These are phyloP conservation scores for Nicotiana attenuata DNA, from an alignment of 257 asterid genomes.

Conservation along the genomic window DNA sequence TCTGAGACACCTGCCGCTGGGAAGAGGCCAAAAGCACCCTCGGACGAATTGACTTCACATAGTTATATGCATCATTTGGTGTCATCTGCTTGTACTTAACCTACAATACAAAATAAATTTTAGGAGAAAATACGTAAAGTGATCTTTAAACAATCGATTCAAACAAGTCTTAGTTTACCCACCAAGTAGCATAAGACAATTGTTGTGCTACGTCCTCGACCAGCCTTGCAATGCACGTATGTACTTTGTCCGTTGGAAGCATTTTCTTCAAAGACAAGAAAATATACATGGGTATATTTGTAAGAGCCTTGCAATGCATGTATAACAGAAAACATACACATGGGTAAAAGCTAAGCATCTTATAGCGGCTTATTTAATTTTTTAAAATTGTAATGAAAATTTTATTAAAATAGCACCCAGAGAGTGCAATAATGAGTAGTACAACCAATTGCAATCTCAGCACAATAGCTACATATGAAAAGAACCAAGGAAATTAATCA, in stretches of 20 bases:
- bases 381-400: too few species aligned
- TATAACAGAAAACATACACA: background rate
- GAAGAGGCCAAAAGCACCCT: constrained; percentile 55
- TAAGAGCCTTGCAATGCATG: too few species aligned
- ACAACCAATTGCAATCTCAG: too few species aligned
- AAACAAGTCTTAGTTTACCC: constrained; percentile 3
- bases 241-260: constrained; percentile 33
- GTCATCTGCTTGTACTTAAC: constrained; percentile 54
- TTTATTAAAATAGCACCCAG: too few species aligned
- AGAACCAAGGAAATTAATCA: too few species aligned
- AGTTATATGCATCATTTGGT: constrained; percentile 54
- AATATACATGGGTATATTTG: background rate
- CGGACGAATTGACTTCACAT: constrained; percentile 63
- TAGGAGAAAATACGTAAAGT: background rate
- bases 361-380: too few species aligned
- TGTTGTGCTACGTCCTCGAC: constrained; percentile 52
- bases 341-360: background rate
- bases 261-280: constrained; percentile 22
- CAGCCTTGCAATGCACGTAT: constrained; percentile 51
- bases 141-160: constrained; percentile 1
- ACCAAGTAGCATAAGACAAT: constrained; percentile 48
- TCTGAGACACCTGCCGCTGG: constrained; percentile 45
- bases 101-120: constrained; percentile 21
- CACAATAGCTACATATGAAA: too few species aligned
- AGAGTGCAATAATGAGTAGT: too few species aligned